Evolutionary conservation across 805 yeast species (phyloP).

Genomic region (Saturnispora bothae): DNA sequence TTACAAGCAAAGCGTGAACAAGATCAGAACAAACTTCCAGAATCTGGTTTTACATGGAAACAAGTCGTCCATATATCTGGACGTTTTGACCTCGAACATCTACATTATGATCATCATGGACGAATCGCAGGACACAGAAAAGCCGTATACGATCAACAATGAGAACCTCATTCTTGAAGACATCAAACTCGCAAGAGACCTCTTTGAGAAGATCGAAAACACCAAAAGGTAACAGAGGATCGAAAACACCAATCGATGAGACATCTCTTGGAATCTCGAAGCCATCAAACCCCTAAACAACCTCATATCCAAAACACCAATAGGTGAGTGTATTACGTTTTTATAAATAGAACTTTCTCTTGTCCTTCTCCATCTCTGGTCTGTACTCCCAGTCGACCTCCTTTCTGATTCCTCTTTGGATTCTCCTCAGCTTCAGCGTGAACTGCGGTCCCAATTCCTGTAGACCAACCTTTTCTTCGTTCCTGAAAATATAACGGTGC

Average conservation of each 20-base stretch:
- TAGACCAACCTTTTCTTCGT: slow-evolving; percentile 86
- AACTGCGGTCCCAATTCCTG: slow-evolving; percentile 97
- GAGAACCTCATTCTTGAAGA: slow-evolving; percentile 27
- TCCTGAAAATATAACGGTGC: slow-evolving; percentile 82
- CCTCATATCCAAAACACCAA: slow-evolving; percentile 22
- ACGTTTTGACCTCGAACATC: slow-evolving; percentile 27
- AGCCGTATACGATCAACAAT: slow-evolving; percentile 21
- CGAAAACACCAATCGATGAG: no score
- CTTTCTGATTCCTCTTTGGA: slow-evolving; percentile 85
- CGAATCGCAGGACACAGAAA: slow-evolving; percentile 11
- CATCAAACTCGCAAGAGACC: slow-evolving; percentile 25
- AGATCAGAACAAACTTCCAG: slow-evolving; percentile 74
- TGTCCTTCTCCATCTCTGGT: slow-evolving; percentile 93
- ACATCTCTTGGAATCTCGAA: no score
- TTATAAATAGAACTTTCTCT: slow-evolving; percentile 79
- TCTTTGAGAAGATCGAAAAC: slow-evolving; percentile 25
- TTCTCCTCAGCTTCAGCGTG: slow-evolving; percentile 75
- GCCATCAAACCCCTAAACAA: slow-evolving; percentile 27
- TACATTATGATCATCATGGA: slow-evolving; percentile 31
- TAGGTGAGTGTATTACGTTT: background rate
- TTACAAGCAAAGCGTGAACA: slow-evolving; percentile 84
- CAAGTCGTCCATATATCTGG: slow-evolving; percentile 27
- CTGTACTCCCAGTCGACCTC: slow-evolving; percentile 96
- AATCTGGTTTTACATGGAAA: slow-evolving; percentile 58
- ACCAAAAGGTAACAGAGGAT: background rate